These are phyloP conservation scores for Alternaria sp. DNA, from an alignment of 2,329 filamentous ascomycete species.

Conservation along the genomic window DNA sequence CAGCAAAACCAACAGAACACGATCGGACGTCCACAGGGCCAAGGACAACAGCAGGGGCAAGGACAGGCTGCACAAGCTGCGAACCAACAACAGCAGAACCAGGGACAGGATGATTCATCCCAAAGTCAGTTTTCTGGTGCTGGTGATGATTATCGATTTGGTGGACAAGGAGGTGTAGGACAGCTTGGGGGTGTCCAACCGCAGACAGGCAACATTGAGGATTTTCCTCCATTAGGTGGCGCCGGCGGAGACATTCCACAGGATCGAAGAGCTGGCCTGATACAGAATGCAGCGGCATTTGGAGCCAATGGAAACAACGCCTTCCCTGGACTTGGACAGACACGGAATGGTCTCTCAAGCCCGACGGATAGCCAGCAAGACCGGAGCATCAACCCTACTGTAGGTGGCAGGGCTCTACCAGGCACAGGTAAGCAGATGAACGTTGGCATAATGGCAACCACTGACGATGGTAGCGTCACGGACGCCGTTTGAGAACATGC, in stretches of 20 bases:
- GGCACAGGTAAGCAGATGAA: slow-evolving; percentile 31
- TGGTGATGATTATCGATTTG: slow-evolving; percentile 65
- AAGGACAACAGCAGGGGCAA: slow-evolving; percentile 41
- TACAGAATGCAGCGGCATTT: slow-evolving; percentile 60
- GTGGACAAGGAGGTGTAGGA: slow-evolving; percentile 62
- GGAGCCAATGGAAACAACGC: slow-evolving; percentile 49
- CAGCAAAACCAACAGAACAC: slow-evolving; percentile 64
- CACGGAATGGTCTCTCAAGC: slow-evolving; percentile 54
- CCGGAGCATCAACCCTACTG: slow-evolving; percentile 41
- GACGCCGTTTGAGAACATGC: slow-evolving; percentile 45
- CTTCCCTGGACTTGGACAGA: slow-evolving; percentile 56
- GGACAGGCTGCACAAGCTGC: slow-evolving; percentile 49
- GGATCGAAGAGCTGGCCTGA: slow-evolving; percentile 60
- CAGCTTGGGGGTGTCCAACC: slow-evolving; percentile 61
- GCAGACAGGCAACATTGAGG: slow-evolving; percentile 65
- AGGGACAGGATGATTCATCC: slow-evolving; percentile 52
- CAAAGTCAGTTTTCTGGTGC: slow-evolving; percentile 62
- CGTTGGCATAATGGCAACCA: not conserved
- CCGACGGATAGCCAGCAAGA: slow-evolving; percentile 51
- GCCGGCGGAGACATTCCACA: slow-evolving; percentile 61
- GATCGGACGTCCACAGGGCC: slow-evolving; percentile 61
- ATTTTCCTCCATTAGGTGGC: slow-evolving; percentile 67
- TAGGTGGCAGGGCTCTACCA: slow-evolving; percentile 42
- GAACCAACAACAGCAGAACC: slow-evolving; percentile 56
- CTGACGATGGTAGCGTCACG: slow-evolving; percentile 38